A percentile compares a stretch with the other conserved stretches of the same genome.
Evolutionary conservation across 1,139 yeast species (phyloP).

Genomic region (Kodamaea fungicola): DNA sequence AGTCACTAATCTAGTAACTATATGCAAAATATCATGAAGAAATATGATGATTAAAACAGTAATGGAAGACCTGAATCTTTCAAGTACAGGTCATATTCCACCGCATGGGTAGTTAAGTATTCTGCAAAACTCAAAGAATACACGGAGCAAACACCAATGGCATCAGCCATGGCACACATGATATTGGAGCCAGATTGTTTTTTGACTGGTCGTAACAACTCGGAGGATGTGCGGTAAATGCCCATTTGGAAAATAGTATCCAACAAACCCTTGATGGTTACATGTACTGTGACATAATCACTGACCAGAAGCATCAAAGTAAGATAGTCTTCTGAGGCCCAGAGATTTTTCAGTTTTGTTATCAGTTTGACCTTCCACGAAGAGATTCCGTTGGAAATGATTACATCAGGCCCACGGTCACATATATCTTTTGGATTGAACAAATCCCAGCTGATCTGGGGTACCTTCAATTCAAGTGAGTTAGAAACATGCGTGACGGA

Average conservation of each 20-base stretch:
- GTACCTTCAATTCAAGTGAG: constrained; percentile 28
- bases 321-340: constrained; percentile 22
- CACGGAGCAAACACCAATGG: not conserved
- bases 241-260: too few species aligned
- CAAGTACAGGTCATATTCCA: not conserved
- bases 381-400: constrained; percentile 26
- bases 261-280: too few species aligned
- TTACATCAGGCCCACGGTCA: constrained; percentile 14
- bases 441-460: constrained; percentile 17
- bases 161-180: too few species aligned
- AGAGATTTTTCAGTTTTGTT: not conserved
- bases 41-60: too few species aligned
- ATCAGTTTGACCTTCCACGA: constrained; percentile 17
- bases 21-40: too few species aligned
- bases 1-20: too few species aligned
- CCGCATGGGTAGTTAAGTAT: not conserved
- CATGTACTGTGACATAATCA: constrained; percentile 21
- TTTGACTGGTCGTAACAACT: too few species aligned
- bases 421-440: constrained; percentile 13
- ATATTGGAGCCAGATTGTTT: too few species aligned
- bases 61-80: not conserved
- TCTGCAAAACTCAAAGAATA: constrained; percentile 7
- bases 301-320: constrained; percentile 31
- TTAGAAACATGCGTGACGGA: constrained; percentile 25
- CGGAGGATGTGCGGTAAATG: too few species aligned